Evolutionary conservation across 768 basidiomycete species (phyloP), one percentile per base, ranked within the genome.

Genomic region (Collybia mongolica): DNA sequence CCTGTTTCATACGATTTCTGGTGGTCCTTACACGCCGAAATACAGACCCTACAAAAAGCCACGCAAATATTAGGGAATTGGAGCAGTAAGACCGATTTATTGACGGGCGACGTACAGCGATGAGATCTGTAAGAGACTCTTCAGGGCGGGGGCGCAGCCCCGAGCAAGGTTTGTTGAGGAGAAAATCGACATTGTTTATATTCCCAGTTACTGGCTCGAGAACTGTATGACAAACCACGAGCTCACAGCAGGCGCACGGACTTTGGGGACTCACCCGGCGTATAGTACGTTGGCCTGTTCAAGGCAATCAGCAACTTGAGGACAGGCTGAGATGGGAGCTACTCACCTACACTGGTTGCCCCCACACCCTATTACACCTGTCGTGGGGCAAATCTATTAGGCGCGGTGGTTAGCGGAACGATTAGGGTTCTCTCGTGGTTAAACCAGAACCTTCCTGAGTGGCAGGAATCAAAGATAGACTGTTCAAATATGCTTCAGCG

Each of bases 401-500:
- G 14, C 3, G 8, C n/a, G n/a, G n/a, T n/a, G n/a, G n/a, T n/a
- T n/a, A n/a, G n/a, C n/a, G n/a, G n/a, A n/a, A n/a, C n/a, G n/a
- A n/a, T n/a, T n/a, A n/a, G n/a, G n/a, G n/a, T n/a, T n/a, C n/a
- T n/a, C n/a, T n/a, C n/a, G n/a, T n/a, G n/a, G n/a, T n/a, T n/a
- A n/a, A n/a, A n/a, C n/a, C n/a, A n/a, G n/a, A n/a, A n/a, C n/a
- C n/a, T n/a, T 7, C 47, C 39, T 2, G 47, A 48, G 39, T 48
- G 47, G 18, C 47, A 48, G 7, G 39, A 48, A 28, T 48, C 47
- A 4, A 48, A 17, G 1, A 48, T 29, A 1, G 47, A 38, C 47
- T 48, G 20, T 19, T 15, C 9, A 18, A 6, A 20, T 17, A 29
- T 18, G 7, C 11, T 40, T 6, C 19, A 28, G 18, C 23, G 24